phyloP scores from a whole-genome alignment of 148 eudicot genomes.

The Linanthus parryae region DNA sequence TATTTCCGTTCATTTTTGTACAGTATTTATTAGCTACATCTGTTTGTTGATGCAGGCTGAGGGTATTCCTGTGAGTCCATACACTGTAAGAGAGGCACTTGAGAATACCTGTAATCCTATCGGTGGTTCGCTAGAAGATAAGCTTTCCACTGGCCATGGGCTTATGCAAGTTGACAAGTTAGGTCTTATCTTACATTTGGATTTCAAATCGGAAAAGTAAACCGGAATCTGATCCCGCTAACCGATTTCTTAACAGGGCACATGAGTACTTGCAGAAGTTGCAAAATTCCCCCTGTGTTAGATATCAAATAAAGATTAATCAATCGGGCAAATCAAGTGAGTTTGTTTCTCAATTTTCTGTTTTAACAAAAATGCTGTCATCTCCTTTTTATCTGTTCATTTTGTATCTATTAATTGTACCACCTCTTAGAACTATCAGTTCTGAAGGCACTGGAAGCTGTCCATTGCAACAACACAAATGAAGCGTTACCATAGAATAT shows the following conservation, averaged over 20 bases:
- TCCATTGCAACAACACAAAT: too few species aligned
- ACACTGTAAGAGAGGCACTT: constrained; percentile 79
- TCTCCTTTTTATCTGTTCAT: background rate
- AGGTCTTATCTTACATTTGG: constrained; percentile 26
- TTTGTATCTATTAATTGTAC: background rate
- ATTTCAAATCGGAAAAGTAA: too few species aligned
- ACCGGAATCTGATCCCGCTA: constrained; percentile 7
- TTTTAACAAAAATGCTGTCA: background rate
- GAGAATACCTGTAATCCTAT: constrained; percentile 78
- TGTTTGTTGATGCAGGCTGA: constrained; percentile 54
- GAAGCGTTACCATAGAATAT: too few species aligned
- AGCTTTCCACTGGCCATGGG: constrained; percentile 82
- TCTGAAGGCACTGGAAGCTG: too few species aligned
- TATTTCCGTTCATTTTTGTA: background rate
- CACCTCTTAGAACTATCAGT: background rate
- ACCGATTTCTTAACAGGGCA: constrained; percentile 47
- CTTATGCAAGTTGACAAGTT: constrained; percentile 99
- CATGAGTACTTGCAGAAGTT: constrained; percentile 67
- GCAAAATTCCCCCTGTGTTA: constrained; percentile 48
- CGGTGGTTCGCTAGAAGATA: constrained; percentile 77
- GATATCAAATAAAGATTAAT: constrained; percentile 68
- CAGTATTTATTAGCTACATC: too few species aligned
- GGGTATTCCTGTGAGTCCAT: constrained; percentile 84
- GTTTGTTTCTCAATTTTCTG: constrained; percentile 10
- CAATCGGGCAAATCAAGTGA: constrained; percentile 73